Evolutionary conservation across 495 filamentous ascomycete species (phyloP).

Genomic region (Podospora sp.): DNA sequence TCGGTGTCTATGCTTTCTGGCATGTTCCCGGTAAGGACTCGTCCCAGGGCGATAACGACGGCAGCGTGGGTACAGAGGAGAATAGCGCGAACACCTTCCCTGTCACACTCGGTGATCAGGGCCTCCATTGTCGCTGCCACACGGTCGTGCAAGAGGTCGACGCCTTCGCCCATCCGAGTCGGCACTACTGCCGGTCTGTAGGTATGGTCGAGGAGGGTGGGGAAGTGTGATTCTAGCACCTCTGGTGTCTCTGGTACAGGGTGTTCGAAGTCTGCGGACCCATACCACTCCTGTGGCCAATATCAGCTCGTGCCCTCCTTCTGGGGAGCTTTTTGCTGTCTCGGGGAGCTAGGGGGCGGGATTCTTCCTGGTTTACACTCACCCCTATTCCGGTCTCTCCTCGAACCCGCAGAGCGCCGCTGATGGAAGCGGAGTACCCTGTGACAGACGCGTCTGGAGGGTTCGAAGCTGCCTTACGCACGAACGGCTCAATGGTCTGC

Average conservation of each 20-base stretch:
- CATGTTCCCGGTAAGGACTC: conserved; percentile 75
- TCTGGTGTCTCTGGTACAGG: conserved; percentile 68
- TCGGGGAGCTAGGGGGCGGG: no score
- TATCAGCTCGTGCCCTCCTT: no score
- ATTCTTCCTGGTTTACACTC: no score
- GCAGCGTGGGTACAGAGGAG: conserved; percentile 92
- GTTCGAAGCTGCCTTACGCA: conserved; percentile 53
- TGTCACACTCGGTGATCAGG: conserved; percentile 74
- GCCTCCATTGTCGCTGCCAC: conserved; percentile 67
- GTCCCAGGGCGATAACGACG: conserved; percentile 79
- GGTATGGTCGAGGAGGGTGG: conserved; percentile 52
- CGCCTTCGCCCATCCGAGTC: conserved; percentile 70
- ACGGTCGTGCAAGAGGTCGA: conserved; percentile 77
- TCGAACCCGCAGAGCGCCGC: conserved; percentile 46
- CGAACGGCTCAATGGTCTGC: conserved; percentile 77
- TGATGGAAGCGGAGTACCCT: neutral
- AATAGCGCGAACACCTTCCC: conserved; percentile 62
- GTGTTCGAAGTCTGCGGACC: conserved; percentile 76
- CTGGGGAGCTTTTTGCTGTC: no score
- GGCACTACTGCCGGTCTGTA: conserved; percentile 67
- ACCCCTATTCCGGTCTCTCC: conserved; percentile 73
- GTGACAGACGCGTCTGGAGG: conserved; percentile 19
- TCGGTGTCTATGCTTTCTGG: conserved; percentile 66
- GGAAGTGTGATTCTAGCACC: conserved; percentile 66
- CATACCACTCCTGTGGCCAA: conserved; percentile 75